Evolutionary conservation across 108 stramenopile species (phyloP).

Genomic region (Stephanodiscus triporus): DNA sequence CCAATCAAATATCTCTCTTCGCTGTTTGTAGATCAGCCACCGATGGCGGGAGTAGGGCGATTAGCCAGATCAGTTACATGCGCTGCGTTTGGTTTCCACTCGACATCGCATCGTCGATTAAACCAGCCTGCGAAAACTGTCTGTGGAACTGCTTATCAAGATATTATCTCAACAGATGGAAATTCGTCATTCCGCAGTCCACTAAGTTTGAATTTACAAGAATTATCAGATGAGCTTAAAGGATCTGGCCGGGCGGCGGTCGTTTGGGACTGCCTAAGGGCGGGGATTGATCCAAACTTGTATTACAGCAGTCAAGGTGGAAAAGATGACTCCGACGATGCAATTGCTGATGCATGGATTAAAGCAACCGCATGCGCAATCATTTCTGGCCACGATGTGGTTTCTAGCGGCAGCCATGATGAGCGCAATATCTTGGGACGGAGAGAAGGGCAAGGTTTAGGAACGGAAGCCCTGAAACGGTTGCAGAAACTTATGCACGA

Average conservation of each 20-base stretch:
- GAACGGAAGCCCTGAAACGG: conserved; percentile 23
- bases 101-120: no score
- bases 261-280: conserved; percentile 57
- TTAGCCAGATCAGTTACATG: no score
- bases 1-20: no score
- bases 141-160: no score
- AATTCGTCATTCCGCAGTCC: conserved; percentile 16
- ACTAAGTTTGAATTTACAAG: conserved; percentile 48
- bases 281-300: conserved; percentile 66
- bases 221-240: conserved; percentile 47
- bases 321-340: conserved; percentile 12
- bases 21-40: no score
- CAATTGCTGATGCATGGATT: conserved; percentile 27
- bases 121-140: no score
- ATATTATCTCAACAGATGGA: background rate
- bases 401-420: background rate
- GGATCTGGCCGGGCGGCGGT: conserved; percentile 59
- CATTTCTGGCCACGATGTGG: conserved; percentile 2
- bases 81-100: no score
- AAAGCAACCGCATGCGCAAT: conserved; percentile 11
- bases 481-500: conserved; percentile 7
- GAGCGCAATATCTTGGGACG: conserved; percentile 1
- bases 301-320: conserved; percentile 27
- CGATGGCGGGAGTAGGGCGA: no score
- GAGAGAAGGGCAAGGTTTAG: conserved; percentile 13